Evolutionary conservation across 305 asterid genomes (phyloP).

Genomic region (Rubia balearica): DNA sequence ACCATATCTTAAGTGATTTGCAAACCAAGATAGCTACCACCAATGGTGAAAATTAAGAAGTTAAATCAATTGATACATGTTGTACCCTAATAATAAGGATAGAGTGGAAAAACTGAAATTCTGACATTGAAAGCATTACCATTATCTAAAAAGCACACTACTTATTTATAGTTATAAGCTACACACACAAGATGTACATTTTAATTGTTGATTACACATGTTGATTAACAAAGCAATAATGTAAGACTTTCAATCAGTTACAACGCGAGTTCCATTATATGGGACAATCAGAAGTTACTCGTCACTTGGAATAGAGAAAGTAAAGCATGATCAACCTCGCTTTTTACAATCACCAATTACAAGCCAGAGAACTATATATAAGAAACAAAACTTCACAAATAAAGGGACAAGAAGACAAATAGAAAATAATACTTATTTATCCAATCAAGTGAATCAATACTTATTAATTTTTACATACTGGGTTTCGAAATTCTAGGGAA

Average conservation of each 20-base stretch:
- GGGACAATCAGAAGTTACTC: not conserved
- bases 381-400: not conserved
- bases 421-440: not conserved
- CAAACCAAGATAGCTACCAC: not conserved
- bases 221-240: not conserved
- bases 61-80: not conserved
- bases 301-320: not conserved
- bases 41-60: not conserved
- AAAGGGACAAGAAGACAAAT: not conserved
- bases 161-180: not conserved
- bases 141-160: not conserved
- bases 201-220: not conserved
- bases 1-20: slow-evolving; percentile 8
- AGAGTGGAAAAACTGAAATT: too few species aligned
- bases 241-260: not conserved
- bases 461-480: not conserved
- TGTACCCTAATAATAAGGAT: not conserved
- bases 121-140: not conserved
- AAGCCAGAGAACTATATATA: not conserved
- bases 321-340: not conserved
- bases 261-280: not conserved
- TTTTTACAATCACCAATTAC: not conserved
- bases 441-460: not conserved
- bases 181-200: not conserved
- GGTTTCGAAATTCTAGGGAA: not conserved